Evolutionary conservation across 192 early-diverging fungal genomes (phyloP), one percentile per base, ranked within the genome.

Genomic region (Backusella circina): DNA sequence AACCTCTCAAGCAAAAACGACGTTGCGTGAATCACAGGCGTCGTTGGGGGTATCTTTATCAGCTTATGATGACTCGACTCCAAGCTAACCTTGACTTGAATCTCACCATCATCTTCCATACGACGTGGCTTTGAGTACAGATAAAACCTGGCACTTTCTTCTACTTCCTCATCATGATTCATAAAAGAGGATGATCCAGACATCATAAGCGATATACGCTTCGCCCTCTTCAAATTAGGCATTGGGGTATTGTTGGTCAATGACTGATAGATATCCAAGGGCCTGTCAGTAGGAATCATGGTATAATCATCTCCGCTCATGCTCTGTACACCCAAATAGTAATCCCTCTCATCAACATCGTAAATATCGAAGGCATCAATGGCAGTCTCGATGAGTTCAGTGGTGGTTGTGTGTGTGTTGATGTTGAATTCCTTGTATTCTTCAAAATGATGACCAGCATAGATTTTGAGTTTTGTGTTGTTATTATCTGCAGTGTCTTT

Each of bases 261-360:
- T 0, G 87, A 80, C 18, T 87, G 79, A 61, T 85, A 90, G 26
- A 90, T 88, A 4, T 81, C 77, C 44, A 90, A 72, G 1, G 87
- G 84, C 70, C 85, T 81, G 71, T 90, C 87, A 3, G 86, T 75
- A 15, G 88, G 84, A 31, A 82, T 72, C 1, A 90, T 57, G 0
- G 85, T 83, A 39, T 70, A 84, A 50, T 82, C 81, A 7, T 90
- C 87, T 64, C 87, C 87, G 41, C 88, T 82, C 3, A 84, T 66
- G 31, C 80, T 80, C 57, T 84, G 84, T 3, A 90, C 84, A 7
- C 80, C 78, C 18, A 88, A 72, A 79, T 74, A 86, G 73, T 84
- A 90, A 31, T 74, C 73, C 33, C 33, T 61, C 13, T 61, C 54
- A 28, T 61, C 54, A 10, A 61, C n/a, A 30, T 61, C 2, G 54